Base-by-base conservation (phyloP, 2,329 filamentous ascomycete genomes). In the Aspergillus sclerotialis region DNA sequence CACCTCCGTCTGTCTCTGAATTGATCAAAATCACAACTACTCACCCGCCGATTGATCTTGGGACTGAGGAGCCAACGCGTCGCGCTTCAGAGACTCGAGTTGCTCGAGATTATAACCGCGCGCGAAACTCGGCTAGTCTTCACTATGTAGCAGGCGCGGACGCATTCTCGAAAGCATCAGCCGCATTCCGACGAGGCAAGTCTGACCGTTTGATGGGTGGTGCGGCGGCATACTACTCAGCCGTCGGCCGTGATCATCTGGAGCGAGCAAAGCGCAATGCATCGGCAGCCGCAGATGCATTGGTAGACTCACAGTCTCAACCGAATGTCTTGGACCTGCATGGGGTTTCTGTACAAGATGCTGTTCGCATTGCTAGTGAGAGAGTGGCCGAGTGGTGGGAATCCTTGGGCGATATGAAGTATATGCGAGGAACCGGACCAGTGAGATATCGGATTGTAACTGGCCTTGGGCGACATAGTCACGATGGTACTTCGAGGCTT, bases 271-370 rank as follows among this genome's bases (percentile, higher is more conserved):
- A 75, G 41, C 65, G 66, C 12, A 73, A 78, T n/a, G 68, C 69
- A 12, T 78, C 78, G n/a, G 68, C 69, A 0, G 79, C 79, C 1
- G 85, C 87, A 2, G 82, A 92, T 49, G 61, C 73, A 0, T 69
- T 82, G 3, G 89, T 90, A 1, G 70, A 79, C 8, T 55, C 64
- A 7, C 82, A 88, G 52, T 89, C 84, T 32, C 72, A 70, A 0
- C 39, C 56, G 2, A 68, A 61, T 1, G 65, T 71, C 13, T 68
- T 93, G 6, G 90, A 96, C 58, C 67, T 96, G 16, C 90, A 96
- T 56, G 86, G 87, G 5, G 78, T 94, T 4, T 79, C 73, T 28
- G 88, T 95, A 1, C 69, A 78, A 31, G 84, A 94, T 56, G 90
- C 84, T 2, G 78, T 88, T 18, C 72, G 84, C 3, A 94, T 95